Percentiles rank a stretch among this genome's conserved stretches.
phyloP scores from a whole-genome alignment of 2,329 filamentous ascomycete genomes.

The Botryotinia globosa region DNA sequence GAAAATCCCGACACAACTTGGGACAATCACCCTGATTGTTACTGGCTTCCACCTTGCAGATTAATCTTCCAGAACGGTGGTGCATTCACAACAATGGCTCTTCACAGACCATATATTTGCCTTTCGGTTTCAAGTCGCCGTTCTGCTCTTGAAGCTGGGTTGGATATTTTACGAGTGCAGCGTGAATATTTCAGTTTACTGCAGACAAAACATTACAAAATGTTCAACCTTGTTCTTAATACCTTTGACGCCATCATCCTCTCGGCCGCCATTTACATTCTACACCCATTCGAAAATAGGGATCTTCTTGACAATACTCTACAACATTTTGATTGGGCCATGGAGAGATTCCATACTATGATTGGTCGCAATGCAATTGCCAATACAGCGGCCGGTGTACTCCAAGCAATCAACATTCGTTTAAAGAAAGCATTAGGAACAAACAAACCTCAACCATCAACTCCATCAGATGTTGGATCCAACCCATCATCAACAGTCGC shows the following conservation, averaged over 20 bases:
- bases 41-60: conserved; percentile 52
- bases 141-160: conserved; percentile 54
- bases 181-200: conserved; percentile 49
- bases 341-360: conserved; percentile 58
- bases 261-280: conserved; percentile 58
- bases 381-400: conserved; percentile 52
- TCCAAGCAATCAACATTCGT: conserved; percentile 53
- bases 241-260: conserved; percentile 64
- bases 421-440: conserved; percentile 46
- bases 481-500: conserved; percentile 20
- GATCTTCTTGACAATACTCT: conserved; percentile 48
- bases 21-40: conserved; percentile 51
- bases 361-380: conserved; percentile 52
- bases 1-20: conserved; percentile 57
- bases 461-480: conserved; percentile 21
- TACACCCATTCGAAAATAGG: conserved; percentile 56
- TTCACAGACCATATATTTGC: conserved; percentile 62
- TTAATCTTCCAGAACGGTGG: conserved; percentile 47
- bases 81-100: conserved; percentile 55
- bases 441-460: conserved; percentile 12
- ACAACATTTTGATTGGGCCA: conserved; percentile 58
- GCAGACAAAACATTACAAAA: conserved; percentile 51
- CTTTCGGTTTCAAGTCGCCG: conserved; percentile 52
- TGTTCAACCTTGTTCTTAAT: conserved; percentile 57
- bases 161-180: conserved; percentile 56